A percentile compares a stretch with the other conserved stretches of the same genome.
phyloP scores from a whole-genome alignment of 805 yeast species.

The Yarrowia sp. region DNA sequence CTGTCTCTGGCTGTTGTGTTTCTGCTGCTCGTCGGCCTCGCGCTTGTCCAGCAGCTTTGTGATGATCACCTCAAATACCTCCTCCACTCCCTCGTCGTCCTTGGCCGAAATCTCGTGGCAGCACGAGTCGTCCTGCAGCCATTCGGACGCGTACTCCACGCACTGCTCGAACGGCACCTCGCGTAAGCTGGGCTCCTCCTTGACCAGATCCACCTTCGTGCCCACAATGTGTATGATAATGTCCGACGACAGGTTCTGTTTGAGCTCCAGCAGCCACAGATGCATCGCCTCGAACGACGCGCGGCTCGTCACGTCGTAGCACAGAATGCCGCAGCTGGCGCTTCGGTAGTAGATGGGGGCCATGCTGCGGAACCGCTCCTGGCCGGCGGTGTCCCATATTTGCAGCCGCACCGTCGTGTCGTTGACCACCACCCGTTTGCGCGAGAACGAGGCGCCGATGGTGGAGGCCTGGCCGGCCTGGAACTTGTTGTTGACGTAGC shows the following conservation, averaged over 20 bases:
- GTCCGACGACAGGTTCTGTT: conserved; percentile 46
- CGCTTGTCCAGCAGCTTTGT: conserved; percentile 46
- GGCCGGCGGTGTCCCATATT: conserved; percentile 97
- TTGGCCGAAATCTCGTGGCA: conserved; percentile 51
- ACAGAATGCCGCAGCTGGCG: conserved; percentile 50
- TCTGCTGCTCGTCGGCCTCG: conserved; percentile 29
- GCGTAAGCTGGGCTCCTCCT: conserved; percentile 48
- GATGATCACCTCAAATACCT: conserved; percentile 49
- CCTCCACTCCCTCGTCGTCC: conserved; percentile 50
- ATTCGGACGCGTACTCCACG: conserved; percentile 47
- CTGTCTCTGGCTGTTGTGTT: conserved; percentile 23
- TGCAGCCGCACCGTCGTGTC: conserved; percentile 55
- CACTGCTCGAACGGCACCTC: conserved; percentile 50
- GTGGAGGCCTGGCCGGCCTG: conserved; percentile 50
- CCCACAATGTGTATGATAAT: conserved; percentile 50
- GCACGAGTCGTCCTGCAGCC: conserved; percentile 44
- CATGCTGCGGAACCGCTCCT: conserved; percentile 92
- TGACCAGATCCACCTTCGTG: conserved; percentile 50
- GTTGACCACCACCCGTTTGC: conserved; percentile 49
- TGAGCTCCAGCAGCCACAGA: conserved; percentile 50
- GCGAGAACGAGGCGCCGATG: conserved; percentile 51
- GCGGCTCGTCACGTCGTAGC: conserved; percentile 50
- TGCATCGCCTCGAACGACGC: conserved; percentile 50
- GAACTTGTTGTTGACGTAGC: conserved; percentile 50
- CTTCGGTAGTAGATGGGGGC: conserved; percentile 57